Evolutionary conservation across 169 alveolate genomes (phyloP).

Genomic region (Plasmodium chabaudi): DNA sequence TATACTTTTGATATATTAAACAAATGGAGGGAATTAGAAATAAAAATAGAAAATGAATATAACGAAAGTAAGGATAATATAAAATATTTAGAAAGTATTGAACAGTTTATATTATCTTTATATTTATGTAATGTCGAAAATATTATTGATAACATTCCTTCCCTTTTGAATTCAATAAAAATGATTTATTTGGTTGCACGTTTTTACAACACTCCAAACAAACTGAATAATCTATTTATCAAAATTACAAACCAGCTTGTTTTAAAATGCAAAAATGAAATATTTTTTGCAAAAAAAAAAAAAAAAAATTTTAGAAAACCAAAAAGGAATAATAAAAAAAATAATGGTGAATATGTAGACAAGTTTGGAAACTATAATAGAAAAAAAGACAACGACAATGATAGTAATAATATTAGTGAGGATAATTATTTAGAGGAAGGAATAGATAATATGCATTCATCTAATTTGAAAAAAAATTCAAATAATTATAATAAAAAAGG

Average conservation of each 20-base stretch:
- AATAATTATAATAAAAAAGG: constrained; percentile 5
- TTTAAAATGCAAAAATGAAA: constrained; percentile 91
- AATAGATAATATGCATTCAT: neutral
- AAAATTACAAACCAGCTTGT: constrained; percentile 97
- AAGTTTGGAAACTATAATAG: constrained; percentile 12
- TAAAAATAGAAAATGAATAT: constrained; percentile 94
- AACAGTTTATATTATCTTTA: constrained; percentile 95
- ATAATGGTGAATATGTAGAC: neutral
- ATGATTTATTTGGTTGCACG: constrained; percentile 97
- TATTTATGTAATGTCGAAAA: constrained; percentile 95
- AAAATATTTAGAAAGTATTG: constrained; percentile 95
- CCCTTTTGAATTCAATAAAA: constrained; percentile 95
- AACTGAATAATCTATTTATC: constrained; percentile 95
- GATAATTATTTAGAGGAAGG: neutral
- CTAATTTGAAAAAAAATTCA: constrained; percentile 6
- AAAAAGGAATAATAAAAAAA: constrained; percentile 12
- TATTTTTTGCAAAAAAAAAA: constrained; percentile 84
- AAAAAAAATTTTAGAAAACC: constrained; percentile 21
- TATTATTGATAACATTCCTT: constrained; percentile 94
- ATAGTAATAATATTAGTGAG: neutral
- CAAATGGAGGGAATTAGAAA: constrained; percentile 94
- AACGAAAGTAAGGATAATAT: constrained; percentile 98
- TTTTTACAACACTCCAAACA: constrained; percentile 96
- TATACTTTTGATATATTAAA: constrained; percentile 75
- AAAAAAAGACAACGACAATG: constrained; percentile 27